A percentile compares a stretch with the other conserved stretches of the same genome.
These are phyloP conservation scores for Pleodorina starrii DNA, from an alignment of 139 green algal genomes.

Conservation along the genomic window DNA sequence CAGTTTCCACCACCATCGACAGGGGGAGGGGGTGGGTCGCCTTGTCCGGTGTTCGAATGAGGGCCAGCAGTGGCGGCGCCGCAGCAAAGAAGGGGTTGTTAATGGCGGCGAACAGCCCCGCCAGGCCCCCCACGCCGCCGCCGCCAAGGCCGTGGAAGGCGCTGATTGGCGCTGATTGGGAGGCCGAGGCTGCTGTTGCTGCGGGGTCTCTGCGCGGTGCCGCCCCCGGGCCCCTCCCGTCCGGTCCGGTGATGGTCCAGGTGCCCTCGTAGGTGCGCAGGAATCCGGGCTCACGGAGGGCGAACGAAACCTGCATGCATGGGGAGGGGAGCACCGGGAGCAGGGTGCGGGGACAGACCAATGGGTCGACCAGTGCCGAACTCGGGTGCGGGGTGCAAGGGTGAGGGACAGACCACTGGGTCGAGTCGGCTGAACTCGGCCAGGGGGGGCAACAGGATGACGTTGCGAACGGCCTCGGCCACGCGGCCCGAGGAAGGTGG, in stretches of 20 bases:
- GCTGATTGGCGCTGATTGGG: neutral
- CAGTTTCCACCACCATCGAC: no score
- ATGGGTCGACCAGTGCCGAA: neutral
- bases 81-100: constrained; percentile 34
- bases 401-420: no score
- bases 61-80: neutral
- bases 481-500: no score
- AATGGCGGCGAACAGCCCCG: neutral
- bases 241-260: constrained; percentile 49
- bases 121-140: neutral
- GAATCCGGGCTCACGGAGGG: constrained; percentile 69
- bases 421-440: no score
- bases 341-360: neutral
- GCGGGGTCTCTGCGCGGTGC: neutral
- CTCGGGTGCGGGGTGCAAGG: no score
- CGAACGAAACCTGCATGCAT: constrained; percentile 66
- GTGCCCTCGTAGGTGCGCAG: constrained; percentile 62
- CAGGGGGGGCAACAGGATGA: no score
- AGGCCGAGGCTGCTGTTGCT: neutral
- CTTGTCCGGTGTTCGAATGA: no score
- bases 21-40: neutral
- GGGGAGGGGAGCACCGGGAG: no score
- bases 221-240: constrained; percentile 15
- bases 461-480: no score
- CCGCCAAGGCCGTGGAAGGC: neutral